These are phyloP conservation scores for Sambucus nigra DNA, from an alignment of 129 eudicot species.

Conservation along the genomic window DNA sequence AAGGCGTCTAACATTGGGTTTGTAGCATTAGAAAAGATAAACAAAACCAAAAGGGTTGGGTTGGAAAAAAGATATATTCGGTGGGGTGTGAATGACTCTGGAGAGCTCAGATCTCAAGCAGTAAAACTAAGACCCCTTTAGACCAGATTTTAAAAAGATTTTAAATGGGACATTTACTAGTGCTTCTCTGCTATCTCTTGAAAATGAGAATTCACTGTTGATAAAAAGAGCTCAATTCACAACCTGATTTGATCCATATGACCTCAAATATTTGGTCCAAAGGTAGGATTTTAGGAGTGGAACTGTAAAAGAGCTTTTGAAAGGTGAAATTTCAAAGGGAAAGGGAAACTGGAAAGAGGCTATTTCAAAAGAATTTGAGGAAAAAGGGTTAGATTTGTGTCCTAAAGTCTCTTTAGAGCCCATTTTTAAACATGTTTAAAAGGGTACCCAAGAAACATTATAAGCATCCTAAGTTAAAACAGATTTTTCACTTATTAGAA, in stretches of 20 bases:
- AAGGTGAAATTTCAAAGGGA: conserved; percentile 18
- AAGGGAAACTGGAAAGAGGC: conserved; percentile 1
- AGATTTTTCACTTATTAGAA: neutral
- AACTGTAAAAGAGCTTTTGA: conserved; percentile 5
- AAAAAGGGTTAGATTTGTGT: conserved; percentile 45
- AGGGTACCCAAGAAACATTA: conserved; percentile 12
- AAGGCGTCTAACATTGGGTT: conserved; percentile 10
- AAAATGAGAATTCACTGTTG: conserved; percentile 17
- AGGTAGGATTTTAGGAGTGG: conserved; percentile 6
- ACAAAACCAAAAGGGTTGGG: conserved; percentile 2
- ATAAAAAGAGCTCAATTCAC: neutral
- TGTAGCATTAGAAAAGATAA: conserved; percentile 8
- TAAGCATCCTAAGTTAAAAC: conserved; percentile 21
- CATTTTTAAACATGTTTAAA: conserved; percentile 1
- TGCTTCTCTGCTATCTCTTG: conserved; percentile 13
- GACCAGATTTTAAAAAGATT: conserved; percentile 13
- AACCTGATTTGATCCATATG: conserved; percentile 39
- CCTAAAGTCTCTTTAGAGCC: conserved; percentile 24
- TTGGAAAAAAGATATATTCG: neutral
- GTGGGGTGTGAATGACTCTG: conserved; percentile 18
- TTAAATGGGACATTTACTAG: neutral
- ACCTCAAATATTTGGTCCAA: conserved; percentile 26
- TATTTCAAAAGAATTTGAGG: conserved; percentile 15
- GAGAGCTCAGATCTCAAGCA: conserved; percentile 40
- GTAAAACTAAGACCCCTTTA: conserved; percentile 10